Evolutionary conservation across 2,329 filamentous ascomycete species (phyloP), one percentile per base, ranked within the genome.

Genomic region (Alternaria atra): DNA sequence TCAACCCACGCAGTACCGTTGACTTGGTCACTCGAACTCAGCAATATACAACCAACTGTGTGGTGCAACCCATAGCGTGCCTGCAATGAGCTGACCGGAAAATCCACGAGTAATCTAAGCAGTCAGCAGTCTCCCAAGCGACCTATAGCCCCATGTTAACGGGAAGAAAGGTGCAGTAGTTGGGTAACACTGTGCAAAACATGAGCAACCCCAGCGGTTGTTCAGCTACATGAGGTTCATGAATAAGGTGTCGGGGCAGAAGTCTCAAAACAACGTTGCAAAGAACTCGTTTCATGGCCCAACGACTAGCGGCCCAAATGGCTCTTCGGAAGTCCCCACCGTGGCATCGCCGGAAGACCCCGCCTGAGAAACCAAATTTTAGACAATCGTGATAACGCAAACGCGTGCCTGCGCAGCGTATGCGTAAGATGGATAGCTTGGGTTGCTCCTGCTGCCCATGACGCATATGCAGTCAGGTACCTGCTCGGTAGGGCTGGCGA

Each of bases 1-100:
- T 20, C 54, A 51, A 53, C 54, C 55, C 59, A 65, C 35, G 27
- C 43, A 56, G 46, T 27, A 35, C 52, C 37, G 25, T 53, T 40
- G 30, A n/a, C 46, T 34, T 52, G 43, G 34, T 43, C 37, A 32
- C 37, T 43, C 30, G n/a, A 25, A 52, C 27, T 37, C 30, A 46
- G 34, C 32, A 63, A 55, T 56, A 23, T 55, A 63, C 40, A 30
- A 29, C 52, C 58, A 60, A 53, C 44, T 40, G 30, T 50, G 20
- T 44, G 29, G 29, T 39, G 47, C 27, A 37, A 30, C 20, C 43
- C 12, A 25, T 42, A n/a, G 20, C n/a, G 35, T 27, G 20, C 39
- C 37, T 43, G 23, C 23, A 32, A 29, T 46, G 29, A 52, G 17
- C 35, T 53, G 58, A 56, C 39, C 52, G 55, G 52, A 37, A 54